Evolutionary conservation across 176 grass and related monocot genomes (phyloP).

Genomic region (Lolium rigidum): DNA sequence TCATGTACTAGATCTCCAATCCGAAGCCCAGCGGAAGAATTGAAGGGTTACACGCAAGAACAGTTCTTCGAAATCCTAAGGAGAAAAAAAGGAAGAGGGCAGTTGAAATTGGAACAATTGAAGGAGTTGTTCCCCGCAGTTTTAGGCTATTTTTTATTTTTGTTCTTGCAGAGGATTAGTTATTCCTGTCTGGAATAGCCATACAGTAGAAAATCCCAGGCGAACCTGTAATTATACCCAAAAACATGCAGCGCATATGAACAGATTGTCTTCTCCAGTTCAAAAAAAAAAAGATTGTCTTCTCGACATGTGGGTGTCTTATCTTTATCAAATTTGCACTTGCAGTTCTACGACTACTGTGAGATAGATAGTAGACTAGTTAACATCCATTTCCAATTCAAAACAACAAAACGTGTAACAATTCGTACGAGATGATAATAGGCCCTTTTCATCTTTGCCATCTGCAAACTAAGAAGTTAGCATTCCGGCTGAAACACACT

Average conservation of each 20-base stretch:
- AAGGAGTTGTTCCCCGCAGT: background rate
- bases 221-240: background rate
- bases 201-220: background rate
- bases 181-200: background rate
- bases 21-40: background rate
- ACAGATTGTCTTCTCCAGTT: background rate
- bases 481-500: background rate
- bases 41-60: background rate
- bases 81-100: background rate
- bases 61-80: background rate
- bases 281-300: background rate
- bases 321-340: background rate
- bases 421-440: background rate
- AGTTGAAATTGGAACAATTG: background rate
- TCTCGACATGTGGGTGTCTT: background rate
- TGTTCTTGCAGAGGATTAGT: background rate
- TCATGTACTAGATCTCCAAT: background rate
- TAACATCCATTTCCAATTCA: constrained; percentile 12
- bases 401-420: background rate
- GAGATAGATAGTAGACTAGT: background rate
- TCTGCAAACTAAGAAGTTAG: background rate
- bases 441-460: background rate
- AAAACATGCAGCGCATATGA: background rate
- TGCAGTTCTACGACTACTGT: background rate
- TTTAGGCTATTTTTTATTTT: background rate